Conservation (phyloP, 257 asterid species). For the Gentiana macrophylla region DNA sequence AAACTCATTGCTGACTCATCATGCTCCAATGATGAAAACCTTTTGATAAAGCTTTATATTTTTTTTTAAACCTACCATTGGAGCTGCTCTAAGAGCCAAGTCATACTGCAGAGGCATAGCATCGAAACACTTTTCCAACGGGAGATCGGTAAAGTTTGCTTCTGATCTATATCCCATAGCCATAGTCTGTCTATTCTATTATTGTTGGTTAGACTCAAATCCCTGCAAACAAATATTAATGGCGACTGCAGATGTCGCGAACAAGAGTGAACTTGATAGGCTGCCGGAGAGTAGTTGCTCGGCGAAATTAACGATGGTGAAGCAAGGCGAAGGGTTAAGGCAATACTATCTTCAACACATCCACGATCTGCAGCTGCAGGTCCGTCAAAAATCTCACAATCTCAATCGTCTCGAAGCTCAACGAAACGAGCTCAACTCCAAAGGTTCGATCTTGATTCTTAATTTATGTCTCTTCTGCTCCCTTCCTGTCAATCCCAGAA, state of each 20-base stretch:
- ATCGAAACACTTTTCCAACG: no score
- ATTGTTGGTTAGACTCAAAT: no score
- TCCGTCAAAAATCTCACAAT: constrained; percentile 50
- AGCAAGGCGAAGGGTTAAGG: constrained; percentile 60
- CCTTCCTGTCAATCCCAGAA: not conserved
- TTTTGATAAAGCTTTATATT: no score
- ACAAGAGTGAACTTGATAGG: constrained; percentile 29
- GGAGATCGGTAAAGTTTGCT: no score
- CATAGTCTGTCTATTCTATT: no score
- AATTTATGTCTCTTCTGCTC: not conserved
- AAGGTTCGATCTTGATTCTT: constrained; percentile 25
- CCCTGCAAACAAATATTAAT: constrained; percentile 7
- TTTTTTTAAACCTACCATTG: no score
- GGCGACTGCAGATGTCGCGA: constrained; percentile 49
- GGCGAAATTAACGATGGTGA: constrained; percentile 19
- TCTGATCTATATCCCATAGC: no score
- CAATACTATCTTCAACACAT: constrained; percentile 56
- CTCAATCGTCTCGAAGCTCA: constrained; percentile 74
- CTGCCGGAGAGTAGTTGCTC: constrained; percentile 13
- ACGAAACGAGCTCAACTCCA: constrained; percentile 61
- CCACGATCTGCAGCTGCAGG: constrained; percentile 55
- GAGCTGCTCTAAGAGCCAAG: no score
- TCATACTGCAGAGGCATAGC: no score
- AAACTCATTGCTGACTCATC: no score
- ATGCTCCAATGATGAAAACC: no score